Base-by-base conservation (phyloP, 495 filamentous ascomycete species). In the Neurospora sp. region DNA sequence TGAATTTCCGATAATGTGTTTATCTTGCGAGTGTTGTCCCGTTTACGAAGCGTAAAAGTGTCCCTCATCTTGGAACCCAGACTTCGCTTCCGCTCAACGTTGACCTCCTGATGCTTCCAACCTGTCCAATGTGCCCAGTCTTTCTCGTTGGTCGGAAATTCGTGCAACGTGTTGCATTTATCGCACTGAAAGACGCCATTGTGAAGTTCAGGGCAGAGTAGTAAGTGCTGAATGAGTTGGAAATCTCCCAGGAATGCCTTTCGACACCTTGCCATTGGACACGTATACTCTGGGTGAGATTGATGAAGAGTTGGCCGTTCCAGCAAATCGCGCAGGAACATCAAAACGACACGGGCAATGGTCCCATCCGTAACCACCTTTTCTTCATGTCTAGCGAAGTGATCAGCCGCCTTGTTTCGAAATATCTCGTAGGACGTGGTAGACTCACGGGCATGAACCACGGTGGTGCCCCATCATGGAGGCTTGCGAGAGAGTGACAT, bases 101-200 rank as follows among this genome's bases (percentile, higher is more conserved):
- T 41, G 12, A 69, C 5, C 2, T 69, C 73, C n/a, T 74, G 77
- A 11, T 71, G 68, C 72, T 73, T 80, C 77, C 77, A 80, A 16
- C 76, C 78, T 3, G 71, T 59, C 78, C 79, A 81, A 14, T 78
- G 73, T 27, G 76, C 73, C 80, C 80, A 81, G 53, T 80, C 80
- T 72, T 81, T 81, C 72, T 81, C 80, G 76, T 75, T 76, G 53
- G 80, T 79, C 38, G 80, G 80, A 42, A 81, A 78, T 69, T 74
- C 59, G 68, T 81, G 80, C 69, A 72, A 78, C 72, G 72, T 70
- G 70, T 69, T 76, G 69, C 80, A 81, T 68, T 78, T 78, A 73
- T 80, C 78, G 74, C 80, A 81, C 71, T 78, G 73, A 39, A 81
- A 81, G 69, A 75, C 73, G 73, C 79, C 78, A 44, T 65, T 77